A percentile compares a stretch with the other conserved stretches of the same genome.
Conservation (phyloP, 805 yeast species). For the Hanseniaspora hatyaiensis region DNA sequence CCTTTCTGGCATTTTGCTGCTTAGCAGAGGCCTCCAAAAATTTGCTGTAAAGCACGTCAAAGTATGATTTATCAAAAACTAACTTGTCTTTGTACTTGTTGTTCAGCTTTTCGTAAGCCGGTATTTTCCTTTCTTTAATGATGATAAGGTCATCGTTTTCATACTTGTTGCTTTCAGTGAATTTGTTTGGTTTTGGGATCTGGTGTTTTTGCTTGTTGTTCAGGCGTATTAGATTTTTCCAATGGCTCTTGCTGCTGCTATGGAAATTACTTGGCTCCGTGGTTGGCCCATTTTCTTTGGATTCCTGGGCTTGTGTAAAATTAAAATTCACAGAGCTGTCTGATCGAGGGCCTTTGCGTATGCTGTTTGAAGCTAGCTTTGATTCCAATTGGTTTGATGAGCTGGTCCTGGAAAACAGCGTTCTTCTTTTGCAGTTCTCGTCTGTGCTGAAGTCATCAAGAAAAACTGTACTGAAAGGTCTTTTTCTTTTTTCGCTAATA, state of each 20-base stretch:
- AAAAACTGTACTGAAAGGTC: not conserved
- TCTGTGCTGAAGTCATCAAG: too few relatives aligned
- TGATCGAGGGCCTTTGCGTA: too few relatives aligned
- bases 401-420: not conserved
- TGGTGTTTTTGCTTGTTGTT: not conserved
- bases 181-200: too few relatives aligned
- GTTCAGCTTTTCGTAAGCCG: constrained; percentile 23
- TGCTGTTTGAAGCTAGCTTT: not conserved
- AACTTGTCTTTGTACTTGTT: constrained; percentile 17
- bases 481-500: constrained; percentile 1
- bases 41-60: constrained; percentile 24
- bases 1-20: constrained; percentile 36
- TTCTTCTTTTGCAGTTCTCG: not conserved
- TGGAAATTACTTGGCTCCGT: too few relatives aligned
- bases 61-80: constrained; percentile 18
- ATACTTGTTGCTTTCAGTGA: not conserved
- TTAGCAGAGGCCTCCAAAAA: constrained; percentile 27
- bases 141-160: constrained; percentile 24
- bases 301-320: too few relatives aligned
- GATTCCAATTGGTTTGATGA: not conserved
- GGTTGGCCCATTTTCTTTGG: too few relatives aligned
- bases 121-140: constrained; percentile 24
- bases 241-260: too few relatives aligned
- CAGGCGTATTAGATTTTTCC: not conserved
- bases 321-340: too few relatives aligned